Percentiles rank a stretch among this genome's conserved stretches.
phyloP scores from a whole-genome alignment of 768 basidiomycete species.

The Boletellus ananas region DNA sequence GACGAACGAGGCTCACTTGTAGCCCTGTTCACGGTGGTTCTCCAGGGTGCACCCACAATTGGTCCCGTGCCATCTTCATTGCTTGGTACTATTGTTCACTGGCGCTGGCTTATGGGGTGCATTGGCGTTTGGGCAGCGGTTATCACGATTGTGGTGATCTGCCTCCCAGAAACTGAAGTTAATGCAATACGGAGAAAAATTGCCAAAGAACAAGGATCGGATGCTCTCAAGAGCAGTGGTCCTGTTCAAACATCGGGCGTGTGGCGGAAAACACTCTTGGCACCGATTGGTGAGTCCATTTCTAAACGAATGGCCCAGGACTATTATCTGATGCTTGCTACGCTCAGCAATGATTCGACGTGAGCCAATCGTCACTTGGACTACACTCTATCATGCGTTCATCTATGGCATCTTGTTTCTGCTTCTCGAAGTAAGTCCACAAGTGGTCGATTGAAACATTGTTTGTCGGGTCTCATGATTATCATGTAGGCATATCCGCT shows the following conservation, averaged over 20 bases:
- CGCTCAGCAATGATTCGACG: conserved; percentile 19
- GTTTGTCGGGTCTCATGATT: not conserved
- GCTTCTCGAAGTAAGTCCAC: conserved; percentile 21
- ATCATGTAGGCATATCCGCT: conserved; percentile 18
- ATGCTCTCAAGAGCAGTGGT: not conserved
- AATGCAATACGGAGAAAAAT: conserved; percentile 16
- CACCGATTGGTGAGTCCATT: conserved; percentile 16
- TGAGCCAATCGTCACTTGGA: conserved; percentile 28
- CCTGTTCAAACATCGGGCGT: not conserved
- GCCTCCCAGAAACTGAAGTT: conserved; percentile 22
- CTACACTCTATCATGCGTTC: conserved; percentile 27
- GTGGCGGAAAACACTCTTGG: conserved; percentile 12
- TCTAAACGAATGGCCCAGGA: not conserved
- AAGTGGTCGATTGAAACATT: not conserved
- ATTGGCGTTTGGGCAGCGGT: conserved; percentile 19
- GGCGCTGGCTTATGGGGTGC: conserved; percentile 23
- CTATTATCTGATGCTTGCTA: not conserved
- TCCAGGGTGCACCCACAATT: conserved; percentile 26
- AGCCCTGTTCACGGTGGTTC: conserved; percentile 23
- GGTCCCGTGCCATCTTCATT: conserved; percentile 26
- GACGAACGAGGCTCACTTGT: conserved; percentile 23
- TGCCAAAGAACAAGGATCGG: not conserved
- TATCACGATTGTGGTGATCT: conserved; percentile 12
- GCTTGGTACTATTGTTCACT: conserved; percentile 17
- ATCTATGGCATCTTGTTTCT: conserved; percentile 28